Conservation (phyloP, 2,329 filamentous ascomycete species). For the Dothiorella sarmentorum region DNA sequence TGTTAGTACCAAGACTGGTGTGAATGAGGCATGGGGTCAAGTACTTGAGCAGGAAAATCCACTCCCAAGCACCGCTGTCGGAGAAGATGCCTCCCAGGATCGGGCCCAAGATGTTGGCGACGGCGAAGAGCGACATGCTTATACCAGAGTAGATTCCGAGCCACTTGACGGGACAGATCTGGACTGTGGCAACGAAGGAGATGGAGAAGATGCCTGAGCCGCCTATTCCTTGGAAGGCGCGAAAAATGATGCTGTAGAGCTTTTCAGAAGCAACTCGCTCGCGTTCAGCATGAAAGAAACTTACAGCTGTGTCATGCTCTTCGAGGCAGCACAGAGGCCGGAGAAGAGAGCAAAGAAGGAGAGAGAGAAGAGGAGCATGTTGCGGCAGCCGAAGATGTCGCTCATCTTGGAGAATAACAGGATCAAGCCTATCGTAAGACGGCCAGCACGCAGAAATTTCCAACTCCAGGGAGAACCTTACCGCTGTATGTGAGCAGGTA, state of each 20-base stretch:
- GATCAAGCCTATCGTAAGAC: no score
- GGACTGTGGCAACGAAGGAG: slow-evolving; percentile 32
- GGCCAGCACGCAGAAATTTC: no score
- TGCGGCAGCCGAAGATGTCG: slow-evolving; percentile 31
- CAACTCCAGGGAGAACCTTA: slow-evolving; percentile 3
- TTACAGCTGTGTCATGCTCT: slow-evolving; percentile 31
- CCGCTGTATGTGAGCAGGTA: slow-evolving; percentile 34
- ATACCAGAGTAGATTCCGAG: slow-evolving; percentile 35
- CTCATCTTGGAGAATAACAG: slow-evolving; percentile 34
- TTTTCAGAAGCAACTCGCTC: not conserved
- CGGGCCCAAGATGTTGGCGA: slow-evolving; percentile 28
- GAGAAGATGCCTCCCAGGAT: slow-evolving; percentile 43
- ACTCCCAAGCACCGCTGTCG: slow-evolving; percentile 42
- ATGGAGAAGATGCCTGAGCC: slow-evolving; percentile 49
- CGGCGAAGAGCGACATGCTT: slow-evolving; percentile 37
- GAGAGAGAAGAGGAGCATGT: slow-evolving; percentile 25
- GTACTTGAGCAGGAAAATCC: slow-evolving; percentile 48
- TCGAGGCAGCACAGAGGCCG: slow-evolving; percentile 30
- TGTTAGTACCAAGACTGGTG: no score
- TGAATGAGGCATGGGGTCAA: not conserved
- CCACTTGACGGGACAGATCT: slow-evolving; percentile 26
- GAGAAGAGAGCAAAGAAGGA: slow-evolving; percentile 31
- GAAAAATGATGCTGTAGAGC: slow-evolving; percentile 34
- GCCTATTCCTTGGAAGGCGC: slow-evolving; percentile 45
- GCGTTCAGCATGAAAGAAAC: no score